Percentiles rank a stretch among this genome's conserved stretches.
phyloP scores from a whole-genome alignment of 2,329 filamentous ascomycete species.

The Botrytis cinerea region DNA sequence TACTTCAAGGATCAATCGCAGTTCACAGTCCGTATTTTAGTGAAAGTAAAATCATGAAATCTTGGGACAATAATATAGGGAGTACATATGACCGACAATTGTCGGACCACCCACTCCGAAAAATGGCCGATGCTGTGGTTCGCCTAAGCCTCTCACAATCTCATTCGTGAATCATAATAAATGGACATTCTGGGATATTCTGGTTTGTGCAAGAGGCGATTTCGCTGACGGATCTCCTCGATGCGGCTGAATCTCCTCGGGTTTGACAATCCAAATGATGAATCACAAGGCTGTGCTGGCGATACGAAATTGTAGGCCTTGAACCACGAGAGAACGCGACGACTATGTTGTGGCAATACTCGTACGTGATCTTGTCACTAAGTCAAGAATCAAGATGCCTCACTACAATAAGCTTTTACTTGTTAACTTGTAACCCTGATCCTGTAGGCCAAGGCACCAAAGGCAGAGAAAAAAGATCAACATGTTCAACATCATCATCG shows the following conservation, averaged over 20 bases:
- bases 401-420: neutral
- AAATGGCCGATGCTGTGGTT: neutral
- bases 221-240: too few species aligned
- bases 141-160: neutral
- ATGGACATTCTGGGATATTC: neutral
- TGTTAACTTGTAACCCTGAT: neutral
- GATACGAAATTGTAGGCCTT: neutral
- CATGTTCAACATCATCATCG: neutral
- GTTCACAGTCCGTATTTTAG: slow-evolving; percentile 5
- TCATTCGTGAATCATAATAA: neutral
- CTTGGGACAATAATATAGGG: slow-evolving; percentile 2
- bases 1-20: neutral
- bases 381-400: too few species aligned
- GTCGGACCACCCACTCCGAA: neutral
- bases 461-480: neutral
- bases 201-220: neutral
- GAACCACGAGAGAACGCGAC: neutral
- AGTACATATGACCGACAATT: slow-evolving; percentile 9
- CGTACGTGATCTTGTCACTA: neutral
- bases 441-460: neutral
- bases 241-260: neutral
- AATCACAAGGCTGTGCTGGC: slow-evolving; percentile 1
- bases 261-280: neutral
- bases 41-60: slow-evolving; percentile 1
- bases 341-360: slow-evolving; percentile 12